Conservation (phyloP, 129 eudicot species). For the Smallanthus sonchifolius region DNA sequence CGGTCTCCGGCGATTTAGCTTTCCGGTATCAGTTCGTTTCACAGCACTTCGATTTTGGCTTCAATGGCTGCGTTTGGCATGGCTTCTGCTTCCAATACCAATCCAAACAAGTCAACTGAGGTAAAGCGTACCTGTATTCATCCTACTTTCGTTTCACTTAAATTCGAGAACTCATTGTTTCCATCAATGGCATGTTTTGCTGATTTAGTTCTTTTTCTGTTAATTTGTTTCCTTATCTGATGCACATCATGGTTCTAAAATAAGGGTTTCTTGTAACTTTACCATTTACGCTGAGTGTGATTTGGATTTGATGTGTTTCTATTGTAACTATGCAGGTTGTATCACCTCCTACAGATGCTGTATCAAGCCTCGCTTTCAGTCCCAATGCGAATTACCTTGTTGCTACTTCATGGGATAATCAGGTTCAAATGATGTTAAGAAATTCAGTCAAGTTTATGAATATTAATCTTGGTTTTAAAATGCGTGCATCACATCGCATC, state of each 20-base stretch:
- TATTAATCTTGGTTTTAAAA: too few species aligned
- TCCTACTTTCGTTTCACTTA: not conserved
- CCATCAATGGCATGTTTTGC: too few species aligned
- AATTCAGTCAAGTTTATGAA: not conserved
- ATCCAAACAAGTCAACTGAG: slow-evolving; percentile 75
- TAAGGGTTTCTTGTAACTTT: not conserved
- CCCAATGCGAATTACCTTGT: slow-evolving; percentile 78
- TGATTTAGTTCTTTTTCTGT: too few species aligned
- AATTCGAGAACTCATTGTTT: too few species aligned
- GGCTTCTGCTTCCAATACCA: slow-evolving; percentile 37
- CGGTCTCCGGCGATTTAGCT: slow-evolving; percentile 10
- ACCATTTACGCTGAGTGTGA: not conserved
- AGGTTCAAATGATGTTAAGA: slow-evolving; percentile 43
- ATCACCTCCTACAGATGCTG: slow-evolving; percentile 69
- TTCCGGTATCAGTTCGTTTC: not conserved
- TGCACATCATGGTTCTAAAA: not conserved
- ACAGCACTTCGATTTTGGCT: not conserved
- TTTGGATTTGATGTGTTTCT: not conserved
- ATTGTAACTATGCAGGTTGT: slow-evolving; percentile 35
- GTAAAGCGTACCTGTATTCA: slow-evolving; percentile 11
- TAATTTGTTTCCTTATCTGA: not conserved
- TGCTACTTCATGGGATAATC: slow-evolving; percentile 97
- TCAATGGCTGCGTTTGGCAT: slow-evolving; percentile 62
- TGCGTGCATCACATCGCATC: too few species aligned
- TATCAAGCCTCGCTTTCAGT: slow-evolving; percentile 74